Conservation (phyloP, 2,329 filamentous ascomycete genomes). For the Colletotrichum paranaense region DNA sequence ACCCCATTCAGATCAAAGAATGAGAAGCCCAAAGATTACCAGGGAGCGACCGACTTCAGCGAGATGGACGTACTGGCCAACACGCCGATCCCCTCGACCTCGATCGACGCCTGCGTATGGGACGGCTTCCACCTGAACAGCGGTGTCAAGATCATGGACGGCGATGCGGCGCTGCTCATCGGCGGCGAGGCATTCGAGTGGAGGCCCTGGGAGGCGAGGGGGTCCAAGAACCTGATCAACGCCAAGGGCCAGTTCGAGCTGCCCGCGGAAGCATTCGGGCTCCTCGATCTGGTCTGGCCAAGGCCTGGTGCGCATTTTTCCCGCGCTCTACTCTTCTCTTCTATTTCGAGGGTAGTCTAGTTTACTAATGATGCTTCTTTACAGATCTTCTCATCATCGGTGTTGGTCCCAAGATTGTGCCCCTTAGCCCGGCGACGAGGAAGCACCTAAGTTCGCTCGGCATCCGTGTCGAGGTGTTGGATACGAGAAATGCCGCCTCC, state of each 20-base stretch:
- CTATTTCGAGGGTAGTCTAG: background rate
- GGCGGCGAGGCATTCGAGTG: conserved; percentile 90
- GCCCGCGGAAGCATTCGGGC: conserved; percentile 74
- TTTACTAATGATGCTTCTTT: conserved; percentile 1
- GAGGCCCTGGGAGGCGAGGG: conserved; percentile 78
- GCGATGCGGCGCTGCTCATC: conserved; percentile 81
- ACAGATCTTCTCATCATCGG: conserved; percentile 91
- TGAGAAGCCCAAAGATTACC: conserved; percentile 21
- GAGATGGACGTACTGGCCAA: conserved; percentile 83
- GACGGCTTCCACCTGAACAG: conserved; percentile 91
- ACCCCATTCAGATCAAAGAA: background rate
- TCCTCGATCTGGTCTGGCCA: conserved; percentile 85
- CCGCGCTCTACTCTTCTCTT: background rate
- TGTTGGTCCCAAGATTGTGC: conserved; percentile 79
- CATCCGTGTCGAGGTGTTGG: conserved; percentile 87
- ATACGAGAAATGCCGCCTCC: conserved; percentile 92
- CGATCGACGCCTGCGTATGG: conserved; percentile 82
- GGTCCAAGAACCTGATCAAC: conserved; percentile 69
- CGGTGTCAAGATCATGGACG: conserved; percentile 76
- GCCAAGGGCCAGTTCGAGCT: conserved; percentile 85
- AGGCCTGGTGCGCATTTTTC: conserved; percentile 76
- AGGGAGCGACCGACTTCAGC: conserved; percentile 71
- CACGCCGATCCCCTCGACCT: conserved; percentile 81
- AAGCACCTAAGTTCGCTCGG: conserved; percentile 80
- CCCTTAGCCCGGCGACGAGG: conserved; percentile 80